Base-by-base conservation (phyloP, 1,284 basidiomycete species). In the Rhodofomes roseus region DNA sequence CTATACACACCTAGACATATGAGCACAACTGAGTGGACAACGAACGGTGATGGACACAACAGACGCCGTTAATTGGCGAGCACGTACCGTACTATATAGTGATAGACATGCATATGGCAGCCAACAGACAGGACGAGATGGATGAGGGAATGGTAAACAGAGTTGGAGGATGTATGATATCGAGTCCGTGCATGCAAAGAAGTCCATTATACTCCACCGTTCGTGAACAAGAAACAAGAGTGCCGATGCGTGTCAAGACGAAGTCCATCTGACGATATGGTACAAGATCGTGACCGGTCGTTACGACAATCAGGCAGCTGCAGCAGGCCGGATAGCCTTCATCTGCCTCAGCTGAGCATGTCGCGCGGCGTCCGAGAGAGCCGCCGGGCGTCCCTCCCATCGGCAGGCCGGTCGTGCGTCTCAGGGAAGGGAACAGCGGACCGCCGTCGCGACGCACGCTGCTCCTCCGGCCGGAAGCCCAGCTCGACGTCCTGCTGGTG, bases 401-500 rank as follows among this genome's bases (percentile, higher is more conserved):
- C 55, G 37, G 31, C 55, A 46, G 68, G 66, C 23, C 54, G 63
- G 22, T 62, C 60, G n/a, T 58, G 52, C 54, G 67, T 56, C 50
- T 71, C 72, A 48, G 76, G 76, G 68, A 77, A 77, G 20, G 76
- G 74, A 18, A 76, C 74, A 18, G 57, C 70, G n/a, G 71, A 73
- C 34, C 12, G 57, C 29, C 57, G 57, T 29, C 60, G 65, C 60
- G 23, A 67, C 60, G 39, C 64, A 63, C 55, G 62, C 54, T 58
- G 57, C 73, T 74, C 54, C 75, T 75, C 60, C 55, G 70, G 67
- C 34, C 62, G 68, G 66, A 59, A 65, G 68, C 23, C 63, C 62
- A 55, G 66, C 66, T 67, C 63, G 31, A 79, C 79, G 41, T 74
- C 74, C 52, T 83, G 77, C 68, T 91, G 90, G 67, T 85, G 80